phyloP scores from a whole-genome alignment of 352 stramenopile species.

The Aphanomyces invadans region DNA sequence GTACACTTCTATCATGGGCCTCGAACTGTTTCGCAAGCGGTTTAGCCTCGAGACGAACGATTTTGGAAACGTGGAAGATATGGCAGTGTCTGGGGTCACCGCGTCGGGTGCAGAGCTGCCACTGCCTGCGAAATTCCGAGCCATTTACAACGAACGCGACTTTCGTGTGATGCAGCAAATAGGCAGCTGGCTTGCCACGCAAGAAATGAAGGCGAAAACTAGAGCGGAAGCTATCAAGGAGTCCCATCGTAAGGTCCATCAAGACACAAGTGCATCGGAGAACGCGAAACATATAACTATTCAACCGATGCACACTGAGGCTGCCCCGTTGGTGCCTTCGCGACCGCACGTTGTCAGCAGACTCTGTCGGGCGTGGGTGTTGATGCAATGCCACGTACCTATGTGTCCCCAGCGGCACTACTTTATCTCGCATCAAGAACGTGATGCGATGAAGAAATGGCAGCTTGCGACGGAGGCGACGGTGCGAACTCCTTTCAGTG shows the following conservation, averaged over 20 bases:
- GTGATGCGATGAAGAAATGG: constrained; percentile 49
- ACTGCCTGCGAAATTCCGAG: constrained; percentile 30
- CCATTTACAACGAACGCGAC: constrained; percentile 34
- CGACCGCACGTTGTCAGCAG: constrained; percentile 34
- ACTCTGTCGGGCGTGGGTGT: constrained; percentile 64
- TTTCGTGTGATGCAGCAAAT: constrained; percentile 61
- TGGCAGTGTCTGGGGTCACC: constrained; percentile 22
- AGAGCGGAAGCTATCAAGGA: constrained; percentile 17
- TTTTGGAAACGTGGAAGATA: constrained; percentile 25
- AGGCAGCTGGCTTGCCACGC: constrained; percentile 48
- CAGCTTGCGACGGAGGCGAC: constrained; percentile 47
- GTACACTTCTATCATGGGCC: constrained; percentile 54
- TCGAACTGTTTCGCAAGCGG: constrained; percentile 68
- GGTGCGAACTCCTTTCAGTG: neutral
- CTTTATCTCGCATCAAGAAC: constrained; percentile 61
- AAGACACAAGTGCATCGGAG: constrained; percentile 14
- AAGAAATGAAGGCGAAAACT: constrained; percentile 32
- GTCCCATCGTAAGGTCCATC: neutral
- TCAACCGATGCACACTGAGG: constrained; percentile 31
- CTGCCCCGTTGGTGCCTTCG: constrained; percentile 31
- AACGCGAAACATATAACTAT: constrained; percentile 42
- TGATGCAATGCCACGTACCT: constrained; percentile 38
- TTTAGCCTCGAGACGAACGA: constrained; percentile 38
- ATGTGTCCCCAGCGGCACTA: constrained; percentile 62
- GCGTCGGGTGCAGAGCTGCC: constrained; percentile 30